Base-by-base conservation (phyloP, 805 yeast species). In the Hanseniaspora singularis region DNA sequence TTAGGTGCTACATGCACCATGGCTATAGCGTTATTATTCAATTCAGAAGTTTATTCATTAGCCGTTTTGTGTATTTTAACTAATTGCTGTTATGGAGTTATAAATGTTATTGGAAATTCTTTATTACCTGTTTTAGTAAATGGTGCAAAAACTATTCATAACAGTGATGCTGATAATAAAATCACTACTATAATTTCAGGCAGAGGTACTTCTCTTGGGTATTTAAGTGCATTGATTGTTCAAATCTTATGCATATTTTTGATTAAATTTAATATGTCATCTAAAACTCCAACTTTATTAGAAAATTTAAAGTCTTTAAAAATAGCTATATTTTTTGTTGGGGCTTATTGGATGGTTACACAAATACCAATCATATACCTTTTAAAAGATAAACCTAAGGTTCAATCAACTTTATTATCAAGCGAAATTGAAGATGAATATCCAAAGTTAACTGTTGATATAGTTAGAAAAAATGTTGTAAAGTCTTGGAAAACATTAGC, bases 31-130 rank as follows among this genome's bases (percentile, higher is more conserved):
- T 52, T 52, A 38, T 51, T 64, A 12, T 50, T 51, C 20, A 40
- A 56, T 10, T 43, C 57, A n/a, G 64, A 62, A 30, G 57, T 57
- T 30, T 63, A 63, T 38, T 40, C 55, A 22, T 52, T 65, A 15
- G 66, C 80, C 0, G 19, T 74, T 0, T 60, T 78, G 14, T 80
- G 83, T 14, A 69, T 81, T 5, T 40, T 77, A 0, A 79, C 85
- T 1, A 82, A 80, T 54, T 68, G 80, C 14, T 73, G 81, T 19
- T 82, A 74, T 60, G 94, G 94, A 1, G 84, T 81, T 8, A 85
- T 79, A 2, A 78, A 78, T 47, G 89, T 82, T 10, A 80, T 87
- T 53, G 88, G 87, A 6, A 83, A 82, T 58, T 78, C 92, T 1
- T 74, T 75, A 52, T 59, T 82, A 36, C 87, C 92, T 0, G 67